A percentile compares a stretch with the other conserved stretches of the same genome.
These are phyloP conservation scores for Ophiosphaerella korrae DNA, from an alignment of 2,329 filamentous ascomycete species.

Conservation along the genomic window DNA sequence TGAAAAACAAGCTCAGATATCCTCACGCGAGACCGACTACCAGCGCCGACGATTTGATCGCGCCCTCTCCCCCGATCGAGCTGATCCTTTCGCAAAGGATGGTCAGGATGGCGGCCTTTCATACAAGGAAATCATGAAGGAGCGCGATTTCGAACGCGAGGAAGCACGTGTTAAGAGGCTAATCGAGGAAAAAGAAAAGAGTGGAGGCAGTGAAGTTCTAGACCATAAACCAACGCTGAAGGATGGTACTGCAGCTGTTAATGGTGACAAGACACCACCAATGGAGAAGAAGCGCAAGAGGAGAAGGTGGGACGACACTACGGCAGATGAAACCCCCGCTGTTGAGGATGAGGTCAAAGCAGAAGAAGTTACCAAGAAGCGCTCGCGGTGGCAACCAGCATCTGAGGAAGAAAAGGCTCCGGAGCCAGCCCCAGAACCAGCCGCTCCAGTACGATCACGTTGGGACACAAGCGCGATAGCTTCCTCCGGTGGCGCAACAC, in stretches of 20 bases:
- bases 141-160: conserved; percentile 88
- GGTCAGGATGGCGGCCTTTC: conserved; percentile 74
- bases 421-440: conserved; percentile 63
- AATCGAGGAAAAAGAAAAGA: conserved; percentile 75
- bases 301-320: conserved; percentile 89
- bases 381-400: conserved; percentile 83
- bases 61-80: conserved; percentile 78
- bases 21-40: conserved; percentile 94
- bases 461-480: conserved; percentile 43
- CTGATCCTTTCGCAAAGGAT: conserved; percentile 82
- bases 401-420: conserved; percentile 43
- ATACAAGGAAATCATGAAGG: conserved; percentile 89
- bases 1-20: conserved; percentile 89
- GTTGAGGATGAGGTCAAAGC: conserved; percentile 25
- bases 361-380: conserved; percentile 49
- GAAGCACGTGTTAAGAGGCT: conserved; percentile 83
- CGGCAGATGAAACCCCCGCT: conserved; percentile 49
- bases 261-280: conserved; percentile 70
- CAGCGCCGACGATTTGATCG: conserved; percentile 95
- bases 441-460: conserved; percentile 37
- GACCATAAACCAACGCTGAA: conserved; percentile 77
- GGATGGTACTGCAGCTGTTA: conserved; percentile 68
- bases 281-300: conserved; percentile 69
- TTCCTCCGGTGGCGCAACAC: conserved; percentile 25
- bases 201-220: conserved; percentile 62